Evolutionary conservation across 2,329 filamentous ascomycete genomes (phyloP).

Genomic region (Trichoderma oligosporum): DNA sequence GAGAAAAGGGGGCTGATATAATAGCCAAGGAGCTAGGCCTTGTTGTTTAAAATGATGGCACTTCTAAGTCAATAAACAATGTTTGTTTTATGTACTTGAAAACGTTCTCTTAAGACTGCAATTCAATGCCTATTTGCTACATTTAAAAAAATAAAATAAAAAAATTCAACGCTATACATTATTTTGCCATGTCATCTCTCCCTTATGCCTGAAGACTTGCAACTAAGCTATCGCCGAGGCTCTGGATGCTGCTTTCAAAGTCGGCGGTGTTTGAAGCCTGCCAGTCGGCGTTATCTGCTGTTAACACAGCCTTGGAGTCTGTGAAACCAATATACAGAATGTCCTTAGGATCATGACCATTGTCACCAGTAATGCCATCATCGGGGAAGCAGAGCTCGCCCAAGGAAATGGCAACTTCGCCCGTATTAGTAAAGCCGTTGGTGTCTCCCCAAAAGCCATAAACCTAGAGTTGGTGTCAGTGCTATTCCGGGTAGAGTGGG

Average conservation of each 20-base stretch:
- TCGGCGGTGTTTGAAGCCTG: slow-evolving; percentile 39
- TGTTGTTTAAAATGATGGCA: not conserved
- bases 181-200: too few relatives aligned
- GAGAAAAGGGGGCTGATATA: slow-evolving; percentile 40
- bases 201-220: slow-evolving; percentile 3
- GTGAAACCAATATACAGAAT: slow-evolving; percentile 56
- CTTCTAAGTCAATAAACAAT: too few relatives aligned
- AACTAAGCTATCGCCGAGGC: slow-evolving; percentile 45
- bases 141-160: too few relatives aligned
- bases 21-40: slow-evolving; percentile 28
- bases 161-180: too few relatives aligned
- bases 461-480: slow-evolving; percentile 2
- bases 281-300: slow-evolving; percentile 48
- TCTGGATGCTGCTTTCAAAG: slow-evolving; percentile 47
- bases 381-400: slow-evolving; percentile 50
- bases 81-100: too few relatives aligned
- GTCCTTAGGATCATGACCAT: slow-evolving; percentile 49
- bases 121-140: too few relatives aligned
- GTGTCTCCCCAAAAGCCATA: slow-evolving; percentile 57
- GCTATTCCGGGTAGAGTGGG: not conserved
- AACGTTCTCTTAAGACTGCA: too few relatives aligned
- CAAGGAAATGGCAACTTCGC: slow-evolving; percentile 50
- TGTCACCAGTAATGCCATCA: slow-evolving; percentile 43
- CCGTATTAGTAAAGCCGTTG: slow-evolving; percentile 46
- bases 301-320: slow-evolving; percentile 49